phyloP scores from a whole-genome alignment of 2,329 filamentous ascomycete species.

The Tolypocladium cylindrosporum region DNA sequence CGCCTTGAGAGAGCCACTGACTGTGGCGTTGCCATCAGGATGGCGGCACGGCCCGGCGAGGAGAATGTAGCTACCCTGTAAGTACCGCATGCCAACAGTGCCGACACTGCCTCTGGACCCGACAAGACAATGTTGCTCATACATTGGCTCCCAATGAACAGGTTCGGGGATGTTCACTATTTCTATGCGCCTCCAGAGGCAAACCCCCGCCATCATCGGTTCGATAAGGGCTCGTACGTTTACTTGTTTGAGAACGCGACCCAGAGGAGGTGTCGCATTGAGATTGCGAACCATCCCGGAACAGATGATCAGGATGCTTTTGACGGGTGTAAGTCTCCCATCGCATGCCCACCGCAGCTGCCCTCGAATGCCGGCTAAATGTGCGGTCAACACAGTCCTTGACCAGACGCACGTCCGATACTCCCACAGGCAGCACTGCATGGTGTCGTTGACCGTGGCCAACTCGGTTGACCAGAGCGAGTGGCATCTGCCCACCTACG shows the following conservation, averaged over 20 bases:
- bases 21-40: constrained; percentile 10
- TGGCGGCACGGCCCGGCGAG: constrained; percentile 38
- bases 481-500: constrained; percentile 68
- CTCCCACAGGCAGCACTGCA: constrained; percentile 63
- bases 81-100: constrained; percentile 13
- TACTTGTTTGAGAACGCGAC: constrained; percentile 68
- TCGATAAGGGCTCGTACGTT: constrained; percentile 70
- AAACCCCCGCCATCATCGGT: constrained; percentile 67
- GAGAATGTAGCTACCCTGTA: constrained; percentile 42
- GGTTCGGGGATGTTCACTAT: constrained; percentile 72
- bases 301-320: constrained; percentile 72
- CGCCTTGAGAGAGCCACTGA: neutral
- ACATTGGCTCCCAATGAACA: constrained; percentile 20
- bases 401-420: constrained; percentile 57
- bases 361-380: constrained; percentile 5
- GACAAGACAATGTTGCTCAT: neutral
- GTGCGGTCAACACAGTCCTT: constrained; percentile 39
- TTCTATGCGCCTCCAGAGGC: constrained; percentile 60
- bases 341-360: constrained; percentile 1
- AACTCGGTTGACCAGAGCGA: constrained; percentile 42
- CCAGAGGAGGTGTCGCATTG: constrained; percentile 58
- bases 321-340: constrained; percentile 53
- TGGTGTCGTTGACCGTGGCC: constrained; percentile 58
- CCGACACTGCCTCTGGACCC: neutral
- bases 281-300: constrained; percentile 66